Evolutionary conservation across 2,329 filamentous ascomycete species (phyloP), one percentile per base, ranked within the genome.

Genomic region (Penicillium nordicum): DNA sequence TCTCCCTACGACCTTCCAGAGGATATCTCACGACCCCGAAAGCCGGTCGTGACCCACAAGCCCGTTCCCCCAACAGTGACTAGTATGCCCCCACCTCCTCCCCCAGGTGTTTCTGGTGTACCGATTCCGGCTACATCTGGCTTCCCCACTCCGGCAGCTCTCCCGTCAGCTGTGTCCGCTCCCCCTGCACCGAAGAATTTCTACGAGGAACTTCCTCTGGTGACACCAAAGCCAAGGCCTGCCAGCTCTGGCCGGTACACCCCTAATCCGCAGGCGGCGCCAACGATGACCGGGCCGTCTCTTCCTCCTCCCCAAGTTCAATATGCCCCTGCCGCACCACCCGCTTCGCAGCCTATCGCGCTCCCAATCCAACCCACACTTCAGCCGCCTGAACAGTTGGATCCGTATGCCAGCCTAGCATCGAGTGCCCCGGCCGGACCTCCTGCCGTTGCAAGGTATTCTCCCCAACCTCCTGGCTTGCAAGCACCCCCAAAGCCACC

Each of bases 1-100:
- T 97, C 93, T 21, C 94, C 94, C 0, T 99, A 97, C 67, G 95
- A 99, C 75, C 80, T 99, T 21, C 94, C 94, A 4, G 90, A 94
- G 75, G 93, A 97, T 53, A 83, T 99, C 30, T 83, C 80, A 27
- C 72, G 74, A 27, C 75, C 88, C 67, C 80, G 86, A 72, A 87
- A 88, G 78, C 80, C 87, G 50, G 72, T 79, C 6, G 85, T 82
- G 67, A 79, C 82, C 66, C 84, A 84, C 57, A 83, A 83, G 51
- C 74, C 82, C 42, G 76, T 79, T 6, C 77, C 77, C 55, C 70
- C 75, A 47, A 68, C 75, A 36, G 75, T 80, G 34, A 73, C 76
- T 27, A 71, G 67, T 14, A 71, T 76, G 18, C 79, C 81, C 14
- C 77, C 80, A 36, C 84, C 85, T 5, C 82, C 82, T 12, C 80